Evolutionary conservation across 176 grass and related monocot species (phyloP).

Genomic region (Triticum turgidum): DNA sequence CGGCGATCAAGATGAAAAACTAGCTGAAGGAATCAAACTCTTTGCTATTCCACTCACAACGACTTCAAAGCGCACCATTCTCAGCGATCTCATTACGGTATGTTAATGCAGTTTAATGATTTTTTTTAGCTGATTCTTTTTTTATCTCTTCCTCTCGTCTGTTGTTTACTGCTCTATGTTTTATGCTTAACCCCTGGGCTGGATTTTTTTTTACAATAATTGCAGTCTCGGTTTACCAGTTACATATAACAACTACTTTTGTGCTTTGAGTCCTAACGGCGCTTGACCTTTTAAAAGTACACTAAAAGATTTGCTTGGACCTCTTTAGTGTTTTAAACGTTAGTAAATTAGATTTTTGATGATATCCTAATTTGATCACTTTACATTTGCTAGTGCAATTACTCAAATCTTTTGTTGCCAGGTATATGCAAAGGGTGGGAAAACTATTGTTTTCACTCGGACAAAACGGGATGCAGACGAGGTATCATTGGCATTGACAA

Average conservation of each 20-base stretch:
- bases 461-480: conserved; percentile 95
- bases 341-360: not conserved
- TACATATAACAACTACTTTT: not conserved
- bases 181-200: not conserved
- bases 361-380: not conserved
- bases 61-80: conserved; percentile 89
- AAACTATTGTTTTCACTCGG: conserved; percentile 96
- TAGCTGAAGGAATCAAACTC: conserved; percentile 98
- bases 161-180: conserved; percentile 1
- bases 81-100: conserved; percentile 95
- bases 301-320: not conserved
- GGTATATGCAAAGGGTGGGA: conserved; percentile 99
- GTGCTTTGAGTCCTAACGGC: not conserved
- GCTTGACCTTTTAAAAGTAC: not conserved
- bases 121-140: not conserved
- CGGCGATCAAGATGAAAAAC: conserved; percentile 88
- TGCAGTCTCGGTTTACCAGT: not conserved
- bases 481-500: conserved; percentile 78
- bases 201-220: not conserved
- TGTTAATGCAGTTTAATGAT: conserved; percentile 28
- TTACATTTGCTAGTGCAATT: not conserved
- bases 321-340: not conserved
- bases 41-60: conserved; percentile 72
- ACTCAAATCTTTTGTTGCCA: conserved; percentile 35
- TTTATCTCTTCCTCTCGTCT: not conserved